These are phyloP conservation scores for Lactarius hengduanensis DNA, from an alignment of 768 basidiomycete genomes.

Conservation along the genomic window DNA sequence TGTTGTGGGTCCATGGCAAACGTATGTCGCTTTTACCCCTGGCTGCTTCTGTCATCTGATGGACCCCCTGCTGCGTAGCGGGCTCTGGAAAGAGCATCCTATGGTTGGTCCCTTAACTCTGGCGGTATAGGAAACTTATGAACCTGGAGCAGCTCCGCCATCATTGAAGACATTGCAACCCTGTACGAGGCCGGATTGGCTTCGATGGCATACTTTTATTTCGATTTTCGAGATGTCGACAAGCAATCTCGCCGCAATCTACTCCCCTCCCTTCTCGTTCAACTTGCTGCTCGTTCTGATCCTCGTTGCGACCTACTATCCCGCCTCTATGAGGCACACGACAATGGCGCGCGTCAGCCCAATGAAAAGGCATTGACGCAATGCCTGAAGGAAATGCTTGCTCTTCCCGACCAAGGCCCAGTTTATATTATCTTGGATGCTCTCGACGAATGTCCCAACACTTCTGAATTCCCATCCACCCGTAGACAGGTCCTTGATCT, in stretches of 20 bases:
- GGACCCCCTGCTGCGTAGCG: neutral
- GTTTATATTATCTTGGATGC: neutral
- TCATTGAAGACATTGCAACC: neutral
- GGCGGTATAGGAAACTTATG: neutral
- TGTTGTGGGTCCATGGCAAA: neutral
- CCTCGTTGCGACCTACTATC: neutral
- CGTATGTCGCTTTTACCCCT: neutral
- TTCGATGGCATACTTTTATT: neutral
- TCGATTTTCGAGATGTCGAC: neutral
- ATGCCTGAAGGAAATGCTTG: neutral
- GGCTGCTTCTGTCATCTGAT: neutral
- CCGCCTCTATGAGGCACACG: neutral
- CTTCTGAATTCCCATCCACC: constrained; percentile 46
- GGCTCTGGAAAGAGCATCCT: neutral
- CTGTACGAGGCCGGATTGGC: neutral
- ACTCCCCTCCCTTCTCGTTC: neutral
- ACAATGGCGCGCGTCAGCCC: neutral
- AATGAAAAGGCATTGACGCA: neutral
- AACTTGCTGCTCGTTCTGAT: neutral
- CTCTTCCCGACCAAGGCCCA: neutral
- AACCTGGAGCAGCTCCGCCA: neutral
- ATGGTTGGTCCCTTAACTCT: neutral
- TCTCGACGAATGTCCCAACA: constrained; percentile 32
- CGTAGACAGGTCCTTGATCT: constrained; percentile 33
- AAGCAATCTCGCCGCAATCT: neutral